Percentiles rank a stretch among this genome's conserved stretches.
These are phyloP conservation scores for Colletotrichum australisinense DNA, from an alignment of 2,329 filamentous ascomycete species.

Conservation along the genomic window DNA sequence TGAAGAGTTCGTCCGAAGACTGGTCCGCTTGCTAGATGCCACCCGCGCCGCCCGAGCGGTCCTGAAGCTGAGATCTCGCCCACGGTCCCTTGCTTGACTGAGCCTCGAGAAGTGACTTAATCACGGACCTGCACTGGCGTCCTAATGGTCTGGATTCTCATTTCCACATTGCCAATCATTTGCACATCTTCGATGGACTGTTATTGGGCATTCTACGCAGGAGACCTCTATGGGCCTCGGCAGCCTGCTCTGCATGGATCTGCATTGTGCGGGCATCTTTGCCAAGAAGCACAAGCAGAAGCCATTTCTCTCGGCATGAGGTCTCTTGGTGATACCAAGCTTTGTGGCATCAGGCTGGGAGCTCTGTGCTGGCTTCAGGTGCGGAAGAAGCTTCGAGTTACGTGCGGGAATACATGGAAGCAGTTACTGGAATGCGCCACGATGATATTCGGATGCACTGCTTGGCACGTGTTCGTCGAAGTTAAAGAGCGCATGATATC, in stretches of 20 bases:
- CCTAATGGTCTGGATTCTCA: slow-evolving; percentile 2
- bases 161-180: slow-evolving; percentile 19
- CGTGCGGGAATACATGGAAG: background rate
- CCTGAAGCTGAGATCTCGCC: background rate
- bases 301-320: background rate
- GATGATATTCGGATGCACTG: background rate
- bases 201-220: background rate
- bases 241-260: background rate
- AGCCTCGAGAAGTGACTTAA: background rate
- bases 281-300: slow-evolving; percentile 1
- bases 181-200: background rate
- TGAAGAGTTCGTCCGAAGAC: background rate
- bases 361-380: background rate
- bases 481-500: background rate
- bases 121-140: background rate
- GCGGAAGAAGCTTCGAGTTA: background rate
- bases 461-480: background rate
- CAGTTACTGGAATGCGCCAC: background rate
- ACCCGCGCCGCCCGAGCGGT: background rate
- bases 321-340: slow-evolving; percentile 25
- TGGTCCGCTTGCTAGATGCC: background rate
- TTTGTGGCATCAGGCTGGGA: slow-evolving; percentile 24
- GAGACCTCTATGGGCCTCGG: background rate
- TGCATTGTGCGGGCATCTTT: background rate
- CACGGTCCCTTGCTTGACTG: background rate